Conservation (phyloP, 2,329 filamentous ascomycete genomes). For the Albifimbria verrucaria region DNA sequence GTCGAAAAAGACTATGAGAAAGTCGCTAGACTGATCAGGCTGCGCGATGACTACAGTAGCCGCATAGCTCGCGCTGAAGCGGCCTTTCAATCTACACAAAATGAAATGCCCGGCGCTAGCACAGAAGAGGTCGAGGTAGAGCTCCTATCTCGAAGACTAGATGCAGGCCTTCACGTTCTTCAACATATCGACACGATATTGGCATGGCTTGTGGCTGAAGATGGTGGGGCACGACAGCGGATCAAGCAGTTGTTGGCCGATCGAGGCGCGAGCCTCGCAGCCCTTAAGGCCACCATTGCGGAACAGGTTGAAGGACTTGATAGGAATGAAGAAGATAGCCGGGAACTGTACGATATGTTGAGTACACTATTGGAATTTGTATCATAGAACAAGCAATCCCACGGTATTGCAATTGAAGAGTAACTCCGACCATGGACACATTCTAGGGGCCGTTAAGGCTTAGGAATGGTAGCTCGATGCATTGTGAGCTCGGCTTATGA, state of each 20-base stretch:
- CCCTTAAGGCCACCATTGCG: constrained; percentile 65
- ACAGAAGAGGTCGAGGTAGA: constrained; percentile 60
- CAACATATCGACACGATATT: constrained; percentile 82
- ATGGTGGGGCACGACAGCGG: constrained; percentile 66
- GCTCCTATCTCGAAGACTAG: constrained; percentile 71
- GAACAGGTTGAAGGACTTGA: constrained; percentile 53
- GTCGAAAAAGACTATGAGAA: constrained; percentile 94
- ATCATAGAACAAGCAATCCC: constrained; percentile 25
- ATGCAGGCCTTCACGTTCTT: constrained; percentile 79
- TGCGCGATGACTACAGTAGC: constrained; percentile 68
- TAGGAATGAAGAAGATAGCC: constrained; percentile 55
- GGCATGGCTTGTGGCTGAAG: constrained; percentile 90
- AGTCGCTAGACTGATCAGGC: constrained; percentile 64
- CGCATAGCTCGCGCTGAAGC: constrained; percentile 57
- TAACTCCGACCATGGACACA: not conserved
- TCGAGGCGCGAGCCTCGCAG: constrained; percentile 60
- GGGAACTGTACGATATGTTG: constrained; percentile 56
- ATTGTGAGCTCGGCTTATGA: no score
- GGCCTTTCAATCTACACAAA: constrained; percentile 11
- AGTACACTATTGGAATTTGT: constrained; percentile 50
- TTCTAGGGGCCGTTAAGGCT: no score
- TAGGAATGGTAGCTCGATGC: no score
- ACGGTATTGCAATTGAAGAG: constrained; percentile 7
- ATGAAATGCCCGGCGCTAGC: constrained; percentile 7
- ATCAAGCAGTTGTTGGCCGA: constrained; percentile 64